Percentiles rank a stretch among this genome's conserved stretches.
Evolutionary conservation across 1,284 basidiomycete species (phyloP).

Genomic region (Pseudozyma sp.): DNA sequence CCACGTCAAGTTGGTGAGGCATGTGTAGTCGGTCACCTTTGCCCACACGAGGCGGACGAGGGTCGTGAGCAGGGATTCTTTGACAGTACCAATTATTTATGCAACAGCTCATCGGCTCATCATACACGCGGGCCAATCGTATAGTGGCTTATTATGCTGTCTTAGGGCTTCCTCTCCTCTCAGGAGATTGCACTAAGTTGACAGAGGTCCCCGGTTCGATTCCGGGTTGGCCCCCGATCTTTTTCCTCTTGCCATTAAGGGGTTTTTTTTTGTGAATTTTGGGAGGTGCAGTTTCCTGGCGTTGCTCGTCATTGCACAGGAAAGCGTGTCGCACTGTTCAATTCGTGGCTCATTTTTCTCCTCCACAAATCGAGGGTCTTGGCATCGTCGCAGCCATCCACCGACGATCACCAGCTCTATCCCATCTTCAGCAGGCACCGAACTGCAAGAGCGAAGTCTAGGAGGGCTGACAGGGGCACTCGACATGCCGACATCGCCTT

Average conservation of each 20-base stretch:
- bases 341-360: too few species aligned
- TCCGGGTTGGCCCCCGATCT: constrained; percentile 51
- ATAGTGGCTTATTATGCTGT: constrained; percentile 60
- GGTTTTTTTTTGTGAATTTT: constrained; percentile 4
- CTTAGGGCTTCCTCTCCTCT: constrained; percentile 32
- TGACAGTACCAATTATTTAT: too few species aligned
- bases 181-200: constrained; percentile 46
- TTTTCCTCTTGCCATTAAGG: constrained; percentile 35
- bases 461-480: background rate
- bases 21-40: too few species aligned
- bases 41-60: too few species aligned
- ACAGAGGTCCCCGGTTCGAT: constrained; percentile 58
- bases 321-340: background rate
- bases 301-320: constrained; percentile 6
- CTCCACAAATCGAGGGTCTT: background rate
- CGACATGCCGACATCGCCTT: constrained; percentile 12
- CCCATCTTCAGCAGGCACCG: background rate
- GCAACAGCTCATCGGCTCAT: background rate
- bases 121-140: constrained; percentile 35
- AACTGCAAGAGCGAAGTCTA: background rate
- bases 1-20: too few species aligned
- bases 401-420: too few species aligned
- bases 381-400: background rate
- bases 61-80: too few species aligned
- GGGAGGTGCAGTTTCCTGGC: background rate